Evolutionary conservation across 139 green algal genomes (phyloP).

Genomic region (Micractinium conductrix): DNA sequence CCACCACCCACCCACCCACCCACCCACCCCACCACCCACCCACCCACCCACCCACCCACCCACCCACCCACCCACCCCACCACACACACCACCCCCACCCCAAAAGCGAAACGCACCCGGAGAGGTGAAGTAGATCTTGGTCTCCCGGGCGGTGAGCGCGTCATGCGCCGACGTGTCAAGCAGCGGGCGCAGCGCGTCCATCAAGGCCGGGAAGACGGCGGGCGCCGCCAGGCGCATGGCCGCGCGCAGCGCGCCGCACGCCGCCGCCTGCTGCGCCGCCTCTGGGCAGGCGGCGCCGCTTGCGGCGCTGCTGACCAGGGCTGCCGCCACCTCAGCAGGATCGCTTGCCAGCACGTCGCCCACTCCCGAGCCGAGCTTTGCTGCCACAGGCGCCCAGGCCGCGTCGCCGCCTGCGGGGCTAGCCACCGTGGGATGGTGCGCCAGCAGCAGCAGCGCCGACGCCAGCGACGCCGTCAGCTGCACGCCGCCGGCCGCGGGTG

Average conservation of each 20-base stretch:
- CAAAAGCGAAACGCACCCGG: too few relatives aligned
- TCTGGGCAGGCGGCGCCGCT: not conserved
- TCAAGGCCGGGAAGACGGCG: slow-evolving; percentile 48
- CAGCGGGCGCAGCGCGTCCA: slow-evolving; percentile 41
- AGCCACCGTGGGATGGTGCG: slow-evolving; percentile 73
- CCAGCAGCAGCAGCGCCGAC: slow-evolving; percentile 61
- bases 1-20: too few relatives aligned
- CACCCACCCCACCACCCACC: too few relatives aligned
- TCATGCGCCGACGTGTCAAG: slow-evolving; percentile 62
- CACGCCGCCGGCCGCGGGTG: not conserved
- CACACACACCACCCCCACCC: too few relatives aligned
- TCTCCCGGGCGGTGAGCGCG: slow-evolving; percentile 54
- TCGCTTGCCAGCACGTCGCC: slow-evolving; percentile 10
- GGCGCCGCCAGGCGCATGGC: slow-evolving; percentile 51
- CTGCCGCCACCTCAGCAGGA: slow-evolving; percentile 4
- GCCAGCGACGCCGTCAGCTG: not conserved
- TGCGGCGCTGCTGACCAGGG: not conserved
- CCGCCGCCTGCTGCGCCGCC: slow-evolving; percentile 45
- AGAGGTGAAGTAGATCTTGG: slow-evolving; percentile 72
- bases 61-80: too few relatives aligned
- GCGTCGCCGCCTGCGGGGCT: not conserved
- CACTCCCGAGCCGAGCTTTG: slow-evolving; percentile 10
- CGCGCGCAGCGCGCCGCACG: slow-evolving; percentile 58
- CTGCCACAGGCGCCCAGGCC: slow-evolving; percentile 16
- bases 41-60: too few relatives aligned